Evolutionary conservation across 1,284 basidiomycete species (phyloP), one percentile per base, ranked within the genome.

Genomic region (Tilletia horrida): DNA sequence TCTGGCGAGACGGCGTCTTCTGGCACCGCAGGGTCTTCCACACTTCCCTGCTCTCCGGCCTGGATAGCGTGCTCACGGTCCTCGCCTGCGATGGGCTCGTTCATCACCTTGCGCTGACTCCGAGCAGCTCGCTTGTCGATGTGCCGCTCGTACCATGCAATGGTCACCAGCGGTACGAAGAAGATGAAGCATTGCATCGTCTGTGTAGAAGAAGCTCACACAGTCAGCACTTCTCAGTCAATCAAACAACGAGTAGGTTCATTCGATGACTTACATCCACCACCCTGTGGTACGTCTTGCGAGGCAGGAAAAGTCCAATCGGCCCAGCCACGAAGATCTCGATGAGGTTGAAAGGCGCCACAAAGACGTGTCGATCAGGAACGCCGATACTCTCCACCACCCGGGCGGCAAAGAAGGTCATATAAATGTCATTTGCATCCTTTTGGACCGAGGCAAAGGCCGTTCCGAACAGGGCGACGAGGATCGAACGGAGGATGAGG

Each of bases 301-400:
- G 68, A n/a, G 73, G 66, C 52, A 59, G 16, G 40, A 85, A 88
- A 75, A 77, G 93, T 91, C 95, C 93, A 61, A 91, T 85, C 14
- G 93, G 93, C 0, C 88, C 91, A 67, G 95, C 84, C 50, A 95
- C 83, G 74, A 92, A 82, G 0, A 86, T 84, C 82, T 97, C 94
- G 70, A 95, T 83, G 57, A 97, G 84, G 80, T 96, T 97, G 85
- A 95, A 86, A 0, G 86, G 86, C 0, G 85, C 80, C 25, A 78
- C 64, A 65, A 76, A 86, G 67, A 86, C 85, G 64, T 80, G 85
- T 14, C 84, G 82, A 69, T 87, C 86, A 0, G 94, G 94, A 0
- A 93, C 92, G 63, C 93, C 86, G 63, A 86, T 81, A 62, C 76
- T 71, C 2, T 73, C 64, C 44, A 83, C 70, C 29, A 82, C 82